phyloP scores from a whole-genome alignment of 345 rosid genomes.

The Raphanus raphanistrum region DNA sequence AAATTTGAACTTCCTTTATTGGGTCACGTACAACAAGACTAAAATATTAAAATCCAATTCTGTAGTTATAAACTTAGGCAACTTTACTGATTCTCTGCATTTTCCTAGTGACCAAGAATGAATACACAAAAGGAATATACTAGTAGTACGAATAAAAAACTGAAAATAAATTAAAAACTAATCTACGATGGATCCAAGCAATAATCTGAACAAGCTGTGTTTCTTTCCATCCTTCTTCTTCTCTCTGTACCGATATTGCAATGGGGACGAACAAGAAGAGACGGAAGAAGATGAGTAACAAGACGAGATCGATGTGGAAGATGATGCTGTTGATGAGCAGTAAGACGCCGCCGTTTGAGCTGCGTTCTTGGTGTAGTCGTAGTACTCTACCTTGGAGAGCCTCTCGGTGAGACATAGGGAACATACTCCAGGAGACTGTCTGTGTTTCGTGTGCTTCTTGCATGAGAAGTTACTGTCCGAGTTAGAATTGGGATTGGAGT shows the following conservation, averaged over 20 bases:
- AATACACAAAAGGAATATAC: background rate
- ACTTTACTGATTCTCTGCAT: background rate
- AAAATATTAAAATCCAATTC: background rate
- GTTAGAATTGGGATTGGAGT: constrained; percentile 6
- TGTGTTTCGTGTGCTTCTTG: constrained; percentile 41
- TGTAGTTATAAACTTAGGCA: background rate
- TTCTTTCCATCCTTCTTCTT: constrained; percentile 35
- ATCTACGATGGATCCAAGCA: constrained; percentile 40
- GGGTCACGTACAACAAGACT: background rate
- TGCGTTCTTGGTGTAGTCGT: constrained; percentile 20
- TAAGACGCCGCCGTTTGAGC: constrained; percentile 21
- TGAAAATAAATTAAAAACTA: constrained; percentile 17
- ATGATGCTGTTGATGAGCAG: constrained; percentile 19
- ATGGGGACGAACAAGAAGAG: constrained; percentile 38
- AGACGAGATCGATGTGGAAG: constrained; percentile 35
- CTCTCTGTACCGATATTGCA: constrained; percentile 29
- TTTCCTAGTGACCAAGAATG: background rate
- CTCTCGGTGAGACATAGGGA: constrained; percentile 37
- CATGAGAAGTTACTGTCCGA: constrained; percentile 36
- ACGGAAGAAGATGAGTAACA: constrained; percentile 34
- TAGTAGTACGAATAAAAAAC: background rate
- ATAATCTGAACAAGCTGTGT: constrained; percentile 35
- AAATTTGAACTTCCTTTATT: background rate
- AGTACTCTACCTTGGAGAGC: constrained; percentile 29
- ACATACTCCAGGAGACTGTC: constrained; percentile 40